phyloP scores from a whole-genome alignment of 108 stramenopile species.

The Cyclotella atomus region DNA sequence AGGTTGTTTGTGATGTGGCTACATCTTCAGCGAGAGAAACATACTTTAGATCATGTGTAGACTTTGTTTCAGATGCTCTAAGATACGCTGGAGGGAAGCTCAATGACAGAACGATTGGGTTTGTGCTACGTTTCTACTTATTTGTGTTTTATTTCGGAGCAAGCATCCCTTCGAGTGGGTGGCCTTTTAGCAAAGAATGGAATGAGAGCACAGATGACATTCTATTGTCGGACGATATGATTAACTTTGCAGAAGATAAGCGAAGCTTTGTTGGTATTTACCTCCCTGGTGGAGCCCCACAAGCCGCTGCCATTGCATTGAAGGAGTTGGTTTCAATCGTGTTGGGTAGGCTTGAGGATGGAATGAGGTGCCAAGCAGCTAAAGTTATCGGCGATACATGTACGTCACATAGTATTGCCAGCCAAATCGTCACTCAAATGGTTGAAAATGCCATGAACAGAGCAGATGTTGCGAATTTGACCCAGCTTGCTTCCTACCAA shows the following conservation, averaged over 20 bases:
- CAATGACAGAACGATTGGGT: conserved; percentile 78
- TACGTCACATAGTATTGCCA: not conserved
- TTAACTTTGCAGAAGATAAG: not conserved
- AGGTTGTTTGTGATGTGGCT: conserved; percentile 88
- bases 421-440: conserved; percentile 30
- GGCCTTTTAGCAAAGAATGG: conserved; percentile 43
- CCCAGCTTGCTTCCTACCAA: conserved; percentile 85
- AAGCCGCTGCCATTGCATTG: conserved; percentile 71
- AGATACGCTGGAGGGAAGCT: conserved; percentile 69
- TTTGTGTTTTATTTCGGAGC: conserved; percentile 88
- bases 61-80: conserved; percentile 80
- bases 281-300: conserved; percentile 76
- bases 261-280: conserved; percentile 24
- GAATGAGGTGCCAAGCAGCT: conserved; percentile 1
- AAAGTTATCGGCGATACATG: not conserved
- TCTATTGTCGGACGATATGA: conserved; percentile 28
- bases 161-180: conserved; percentile 57
- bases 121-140: conserved; percentile 76
- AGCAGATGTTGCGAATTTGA: conserved; percentile 73
- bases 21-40: conserved; percentile 77
- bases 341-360: conserved; percentile 32
- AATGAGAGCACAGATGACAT: conserved; percentile 26
- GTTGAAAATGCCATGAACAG: conserved; percentile 65
- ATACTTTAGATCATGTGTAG: conserved; percentile 69
- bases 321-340: conserved; percentile 68